Base-by-base conservation (phyloP, 192 early-diverging fungal species). In the Helicostylum pulchrum region DNA sequence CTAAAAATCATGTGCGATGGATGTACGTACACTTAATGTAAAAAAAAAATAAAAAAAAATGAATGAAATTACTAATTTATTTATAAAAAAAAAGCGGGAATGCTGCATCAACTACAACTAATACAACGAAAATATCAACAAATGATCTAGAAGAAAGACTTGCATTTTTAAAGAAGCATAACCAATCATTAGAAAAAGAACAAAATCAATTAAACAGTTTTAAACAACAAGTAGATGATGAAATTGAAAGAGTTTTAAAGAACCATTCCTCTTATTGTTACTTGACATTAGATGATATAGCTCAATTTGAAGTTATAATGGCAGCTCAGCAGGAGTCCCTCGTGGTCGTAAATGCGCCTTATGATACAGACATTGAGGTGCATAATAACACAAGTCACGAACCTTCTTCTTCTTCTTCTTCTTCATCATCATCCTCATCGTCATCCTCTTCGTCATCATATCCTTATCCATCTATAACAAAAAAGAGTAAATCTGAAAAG, bases 1-100 rank as follows among this genome's bases (percentile, higher is more conserved):
- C 83, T 7, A 84, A 84, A 68, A 88, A 88, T 67, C 83, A 86
- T 74, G 83, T 88, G 30, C 75, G 83, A 49, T 86, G 86, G 84
- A 88, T 78, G 86, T 88, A 78, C 31, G 61, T 55, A 56, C 17
- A 62, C 31, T 56, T n/a, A 26, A 26, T 2, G 26, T 2, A 26
- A 2, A 26, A 26, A 26, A 26, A 26, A 26, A 26, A 26, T 26
- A 26, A 26, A 26, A 26, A 26, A 26, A 2, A 26, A 26, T n/a
- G n/a, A n/a, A n/a, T n/a, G n/a, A 2, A 26, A 26, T 26, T 57
- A 42, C 19, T 15, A 39, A 42, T n/a, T 21, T 57, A 43, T n/a
- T n/a, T 48, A 57, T 17, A 17, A 39, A 21, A 31, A 45, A 59
- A 59, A 23, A 59, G 57, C 57, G 57, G 57, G 57, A 59, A 59